Percentiles rank a stretch among this genome's conserved stretches.
These are phyloP conservation scores for Blastomyces emzantsi DNA, from an alignment of 2,329 filamentous ascomycete genomes.

Conservation along the genomic window DNA sequence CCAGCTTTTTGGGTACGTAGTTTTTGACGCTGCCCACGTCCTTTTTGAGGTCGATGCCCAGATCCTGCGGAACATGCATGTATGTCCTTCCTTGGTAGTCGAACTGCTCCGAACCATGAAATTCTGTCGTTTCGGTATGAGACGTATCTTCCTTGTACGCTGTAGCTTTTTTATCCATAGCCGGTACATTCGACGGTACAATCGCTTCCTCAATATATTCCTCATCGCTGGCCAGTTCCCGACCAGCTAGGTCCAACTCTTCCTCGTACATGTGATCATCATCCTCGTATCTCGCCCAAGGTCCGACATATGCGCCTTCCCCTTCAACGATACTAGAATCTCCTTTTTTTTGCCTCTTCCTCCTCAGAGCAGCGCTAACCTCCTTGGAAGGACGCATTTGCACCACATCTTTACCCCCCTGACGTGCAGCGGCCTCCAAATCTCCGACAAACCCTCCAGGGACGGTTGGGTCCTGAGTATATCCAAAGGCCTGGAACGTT, in stretches of 20 bases:
- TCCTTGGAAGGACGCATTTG: conserved; percentile 57
- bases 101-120: conserved; percentile 72
- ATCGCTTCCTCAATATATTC: conserved; percentile 71
- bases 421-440: conserved; percentile 36
- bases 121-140: conserved; percentile 70
- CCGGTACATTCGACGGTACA: conserved; percentile 42
- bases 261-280: conserved; percentile 64
- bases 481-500: conserved; percentile 60
- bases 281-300: conserved; percentile 79
- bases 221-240: conserved; percentile 65
- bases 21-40: conserved; percentile 74
- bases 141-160: conserved; percentile 47
- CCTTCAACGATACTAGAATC: conserved; percentile 77
- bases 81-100: conserved; percentile 96
- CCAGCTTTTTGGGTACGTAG: conserved; percentile 87
- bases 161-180: conserved; percentile 44
- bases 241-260: conserved; percentile 57
- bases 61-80: conserved; percentile 91
- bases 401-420: conserved; percentile 45
- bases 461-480: conserved; percentile 41
- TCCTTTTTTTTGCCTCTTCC: conserved; percentile 77
- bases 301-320: conserved; percentile 79
- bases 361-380: conserved; percentile 55
- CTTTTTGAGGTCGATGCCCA: conserved; percentile 77
- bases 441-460: conserved; percentile 42